phyloP scores from a whole-genome alignment of 441 rosid species.

The Corymbia citriodora region DNA sequence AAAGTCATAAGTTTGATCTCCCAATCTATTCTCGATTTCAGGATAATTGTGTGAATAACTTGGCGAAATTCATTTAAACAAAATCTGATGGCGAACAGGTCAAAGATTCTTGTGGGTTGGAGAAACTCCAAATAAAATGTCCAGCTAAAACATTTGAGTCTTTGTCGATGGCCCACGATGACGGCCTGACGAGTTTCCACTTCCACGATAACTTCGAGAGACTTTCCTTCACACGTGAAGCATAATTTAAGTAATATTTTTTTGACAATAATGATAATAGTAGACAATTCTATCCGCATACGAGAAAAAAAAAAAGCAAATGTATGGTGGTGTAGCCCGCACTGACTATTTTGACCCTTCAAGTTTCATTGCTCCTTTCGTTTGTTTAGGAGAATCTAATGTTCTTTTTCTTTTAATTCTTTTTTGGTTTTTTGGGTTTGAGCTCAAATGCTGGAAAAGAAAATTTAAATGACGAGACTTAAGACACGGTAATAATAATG shows the following conservation, averaged over 20 bases:
- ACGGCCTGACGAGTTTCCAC: neutral
- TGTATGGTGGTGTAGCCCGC: too few relatives aligned
- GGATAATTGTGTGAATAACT: neutral
- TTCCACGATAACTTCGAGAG: rapidly evolving
- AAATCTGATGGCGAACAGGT: rapidly evolving
- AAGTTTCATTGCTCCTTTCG: too few relatives aligned
- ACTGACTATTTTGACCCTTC: too few relatives aligned
- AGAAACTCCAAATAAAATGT: neutral
- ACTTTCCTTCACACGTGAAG: neutral
- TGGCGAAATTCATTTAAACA: neutral
- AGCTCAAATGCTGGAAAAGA: too few relatives aligned
- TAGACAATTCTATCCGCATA: too few relatives aligned
- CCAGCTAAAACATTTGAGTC: neutral
- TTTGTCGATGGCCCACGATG: neutral
- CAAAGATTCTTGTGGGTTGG: neutral
- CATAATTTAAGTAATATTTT: neutral
- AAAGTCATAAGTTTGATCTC: neutral
- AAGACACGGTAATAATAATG: too few relatives aligned
- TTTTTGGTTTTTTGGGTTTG: too few relatives aligned
- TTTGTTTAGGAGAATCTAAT: too few relatives aligned
- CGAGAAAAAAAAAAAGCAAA: too few relatives aligned
- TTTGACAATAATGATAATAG: too few relatives aligned
- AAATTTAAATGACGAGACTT: too few relatives aligned
- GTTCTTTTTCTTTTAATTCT: too few relatives aligned
- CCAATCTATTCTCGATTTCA: neutral